A percentile compares a stretch with the other conserved stretches of the same genome.
phyloP scores from a whole-genome alignment of 176 grass and related monocot genomes.

The Oropetium thomaeum region DNA sequence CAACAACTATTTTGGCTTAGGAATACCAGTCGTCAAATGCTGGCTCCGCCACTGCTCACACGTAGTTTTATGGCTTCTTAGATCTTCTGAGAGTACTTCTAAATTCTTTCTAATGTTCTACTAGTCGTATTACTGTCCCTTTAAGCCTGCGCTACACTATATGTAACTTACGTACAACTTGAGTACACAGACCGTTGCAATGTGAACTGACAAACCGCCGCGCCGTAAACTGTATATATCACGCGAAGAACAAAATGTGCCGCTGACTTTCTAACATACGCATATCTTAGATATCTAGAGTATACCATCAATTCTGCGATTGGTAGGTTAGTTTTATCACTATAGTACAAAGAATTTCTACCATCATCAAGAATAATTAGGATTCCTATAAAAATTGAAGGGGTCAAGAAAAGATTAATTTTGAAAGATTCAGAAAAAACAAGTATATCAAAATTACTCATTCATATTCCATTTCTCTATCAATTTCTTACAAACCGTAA shows the following conservation, averaged over 20 bases:
- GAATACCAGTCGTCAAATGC: too few species aligned
- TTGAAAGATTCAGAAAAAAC: too few species aligned
- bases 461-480: too few species aligned
- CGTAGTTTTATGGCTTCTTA: background rate
- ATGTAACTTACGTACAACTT: background rate
- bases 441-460: too few species aligned
- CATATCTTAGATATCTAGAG: background rate
- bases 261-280: background rate
- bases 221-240: background rate
- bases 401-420: too few species aligned
- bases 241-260: background rate
- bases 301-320: background rate
- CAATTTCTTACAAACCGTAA: too few species aligned
- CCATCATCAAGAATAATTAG: too few species aligned
- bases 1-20: too few species aligned
- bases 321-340: background rate
- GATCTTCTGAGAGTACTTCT: background rate
- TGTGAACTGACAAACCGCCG: background rate
- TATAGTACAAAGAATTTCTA: background rate
- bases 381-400: too few species aligned
- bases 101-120: background rate
- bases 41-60: too few species aligned
- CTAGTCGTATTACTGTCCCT: background rate
- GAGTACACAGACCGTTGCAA: background rate
- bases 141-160: background rate